phyloP scores from a whole-genome alignment of 1,284 basidiomycete genomes.

The Gymnopus androsaceus region DNA sequence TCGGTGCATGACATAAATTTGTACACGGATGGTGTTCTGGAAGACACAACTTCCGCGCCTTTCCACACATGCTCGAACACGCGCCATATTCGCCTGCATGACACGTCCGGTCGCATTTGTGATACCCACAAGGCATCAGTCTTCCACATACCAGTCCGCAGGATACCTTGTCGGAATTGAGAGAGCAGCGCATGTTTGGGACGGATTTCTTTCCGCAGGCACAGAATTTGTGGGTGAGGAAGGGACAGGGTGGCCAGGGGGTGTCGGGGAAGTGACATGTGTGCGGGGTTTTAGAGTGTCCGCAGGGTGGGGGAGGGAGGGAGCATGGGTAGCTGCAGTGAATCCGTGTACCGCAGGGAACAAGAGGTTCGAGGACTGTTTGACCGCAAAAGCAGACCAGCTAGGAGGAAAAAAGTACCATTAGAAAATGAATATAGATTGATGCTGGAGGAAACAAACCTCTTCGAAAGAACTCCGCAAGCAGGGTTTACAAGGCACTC shows the following conservation, averaged over 20 bases:
- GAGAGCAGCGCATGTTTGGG: constrained; percentile 74
- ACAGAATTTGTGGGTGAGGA: constrained; percentile 76
- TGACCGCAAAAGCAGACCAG: constrained; percentile 79
- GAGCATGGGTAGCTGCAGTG: constrained; percentile 79
- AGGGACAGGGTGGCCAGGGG: constrained; percentile 82
- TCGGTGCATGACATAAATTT: constrained; percentile 81
- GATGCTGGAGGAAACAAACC: constrained; percentile 41
- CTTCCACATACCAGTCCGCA: constrained; percentile 83
- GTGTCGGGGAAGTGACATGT: constrained; percentile 71
- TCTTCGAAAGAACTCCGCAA: constrained; percentile 88
- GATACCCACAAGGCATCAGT: constrained; percentile 81
- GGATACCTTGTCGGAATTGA: constrained; percentile 70
- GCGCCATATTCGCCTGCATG: constrained; percentile 79
- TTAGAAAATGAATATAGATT: constrained; percentile 13
- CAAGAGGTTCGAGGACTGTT: constrained; percentile 51
- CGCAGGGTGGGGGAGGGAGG: constrained; percentile 72
- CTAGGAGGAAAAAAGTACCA: constrained; percentile 43
- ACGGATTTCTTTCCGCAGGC: constrained; percentile 86
- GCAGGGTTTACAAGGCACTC: constrained; percentile 78
- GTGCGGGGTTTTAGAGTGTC: constrained; percentile 78
- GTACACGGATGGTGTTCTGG: constrained; percentile 73
- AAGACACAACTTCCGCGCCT: constrained; percentile 76
- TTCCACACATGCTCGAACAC: constrained; percentile 79
- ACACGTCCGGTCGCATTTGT: constrained; percentile 79
- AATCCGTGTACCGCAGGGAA: constrained; percentile 77